Evolutionary conservation across 345 rosid species (phyloP).

Genomic region (Sisymbrium altissimum): DNA sequence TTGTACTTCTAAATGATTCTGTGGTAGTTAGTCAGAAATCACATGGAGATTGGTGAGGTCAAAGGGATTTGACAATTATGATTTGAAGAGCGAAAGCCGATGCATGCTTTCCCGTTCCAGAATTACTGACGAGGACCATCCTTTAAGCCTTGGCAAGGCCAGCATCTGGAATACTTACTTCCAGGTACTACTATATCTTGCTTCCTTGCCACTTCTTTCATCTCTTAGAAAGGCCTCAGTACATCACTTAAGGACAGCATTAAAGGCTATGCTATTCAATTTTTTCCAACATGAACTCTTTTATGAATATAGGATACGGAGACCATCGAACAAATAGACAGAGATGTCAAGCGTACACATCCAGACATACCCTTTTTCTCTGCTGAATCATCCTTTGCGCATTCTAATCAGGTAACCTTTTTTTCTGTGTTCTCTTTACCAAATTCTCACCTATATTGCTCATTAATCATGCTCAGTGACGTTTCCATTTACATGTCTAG

Average conservation of each 20-base stretch:
- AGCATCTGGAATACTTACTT: conserved; percentile 95
- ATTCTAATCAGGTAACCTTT: conserved; percentile 69
- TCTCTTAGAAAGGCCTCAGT: not conserved
- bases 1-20: conserved; percentile 55
- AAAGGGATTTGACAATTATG: conserved; percentile 42
- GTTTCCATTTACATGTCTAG: conserved; percentile 44
- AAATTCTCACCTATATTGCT: not conserved
- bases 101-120: conserved; percentile 77
- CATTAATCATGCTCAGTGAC: conserved; percentile 25
- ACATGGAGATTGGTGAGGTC: conserved; percentile 84
- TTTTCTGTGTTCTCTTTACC: conserved; percentile 10
- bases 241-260: not conserved
- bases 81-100: conserved; percentile 49
- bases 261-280: conserved; percentile 4
- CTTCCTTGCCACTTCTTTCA: not conserved
- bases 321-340: conserved; percentile 92
- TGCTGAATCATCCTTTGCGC: conserved; percentile 69
- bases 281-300: not conserved
- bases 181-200: conserved; percentile 55
- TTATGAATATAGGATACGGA: conserved; percentile 62
- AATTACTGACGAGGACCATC: conserved; percentile 87
- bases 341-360: conserved; percentile 96
- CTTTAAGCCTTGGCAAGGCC: conserved; percentile 83
- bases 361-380: conserved; percentile 95
- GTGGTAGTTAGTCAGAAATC: conserved; percentile 97